phyloP scores from a whole-genome alignment of 352 stramenopile species.

The Hyaloperonospora brassicae region DNA sequence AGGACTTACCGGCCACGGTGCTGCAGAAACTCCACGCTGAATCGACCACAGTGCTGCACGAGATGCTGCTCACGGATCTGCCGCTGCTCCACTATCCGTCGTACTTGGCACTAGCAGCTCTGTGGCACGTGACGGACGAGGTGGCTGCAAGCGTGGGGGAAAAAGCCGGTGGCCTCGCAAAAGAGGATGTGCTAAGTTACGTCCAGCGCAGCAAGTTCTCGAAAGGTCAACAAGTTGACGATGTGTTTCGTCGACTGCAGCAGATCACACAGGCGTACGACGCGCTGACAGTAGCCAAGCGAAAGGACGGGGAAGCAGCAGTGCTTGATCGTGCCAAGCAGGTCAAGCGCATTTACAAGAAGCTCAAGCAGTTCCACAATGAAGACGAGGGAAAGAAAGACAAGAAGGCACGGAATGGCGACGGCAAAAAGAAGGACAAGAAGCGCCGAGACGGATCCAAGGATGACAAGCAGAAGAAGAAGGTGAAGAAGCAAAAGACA shows the following conservation, averaged over 20 bases:
- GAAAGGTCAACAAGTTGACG: constrained; percentile 36
- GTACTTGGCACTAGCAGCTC: constrained; percentile 56
- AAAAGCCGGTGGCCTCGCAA: constrained; percentile 28
- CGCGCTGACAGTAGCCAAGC: constrained; percentile 30
- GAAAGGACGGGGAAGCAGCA: constrained; percentile 28
- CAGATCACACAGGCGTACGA: constrained; percentile 31
- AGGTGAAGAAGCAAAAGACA: constrained; percentile 51
- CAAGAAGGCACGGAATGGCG: constrained; percentile 62
- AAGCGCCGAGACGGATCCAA: constrained; percentile 63
- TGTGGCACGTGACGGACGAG: constrained; percentile 50
- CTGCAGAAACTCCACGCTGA: constrained; percentile 78
- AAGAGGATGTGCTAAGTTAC: constrained; percentile 47
- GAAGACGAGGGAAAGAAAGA: constrained; percentile 38
- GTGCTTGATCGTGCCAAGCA: constrained; percentile 43
- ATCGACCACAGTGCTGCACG: constrained; percentile 62
- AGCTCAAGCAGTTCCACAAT: constrained; percentile 77
- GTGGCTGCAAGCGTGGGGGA: constrained; percentile 29
- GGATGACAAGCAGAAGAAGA: constrained; percentile 41
- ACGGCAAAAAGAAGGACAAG: constrained; percentile 61
- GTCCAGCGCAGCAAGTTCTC: constrained; percentile 65
- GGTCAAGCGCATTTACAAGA: constrained; percentile 82
- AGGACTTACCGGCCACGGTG: constrained; percentile 52
- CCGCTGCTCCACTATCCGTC: constrained; percentile 58
- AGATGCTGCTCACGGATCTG: constrained; percentile 67
- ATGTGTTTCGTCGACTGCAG: constrained; percentile 30